Evolutionary conservation across 257 asterid species (phyloP).

Genomic region (Capsicum chinense): DNA sequence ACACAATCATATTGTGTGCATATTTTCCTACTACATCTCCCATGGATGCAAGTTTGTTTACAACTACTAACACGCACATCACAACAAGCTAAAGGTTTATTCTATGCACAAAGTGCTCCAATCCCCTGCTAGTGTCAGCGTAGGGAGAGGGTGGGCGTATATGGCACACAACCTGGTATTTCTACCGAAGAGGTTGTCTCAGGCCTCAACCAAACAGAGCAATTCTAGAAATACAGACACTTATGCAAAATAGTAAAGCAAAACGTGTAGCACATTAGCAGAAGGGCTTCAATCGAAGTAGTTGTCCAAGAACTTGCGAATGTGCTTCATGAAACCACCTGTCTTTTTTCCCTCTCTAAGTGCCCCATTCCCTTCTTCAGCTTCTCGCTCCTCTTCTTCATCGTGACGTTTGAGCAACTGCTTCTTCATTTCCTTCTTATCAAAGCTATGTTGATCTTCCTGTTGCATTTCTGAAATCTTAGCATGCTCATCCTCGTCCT

Average conservation of each 20-base stretch:
- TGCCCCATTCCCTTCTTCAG: background rate
- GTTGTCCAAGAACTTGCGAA: slow-evolving; percentile 59
- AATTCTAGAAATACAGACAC: background rate
- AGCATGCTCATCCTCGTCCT: slow-evolving; percentile 21
- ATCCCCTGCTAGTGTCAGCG: background rate
- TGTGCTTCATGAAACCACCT: slow-evolving; percentile 46
- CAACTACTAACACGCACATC: background rate
- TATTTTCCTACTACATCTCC: slow-evolving; percentile 35
- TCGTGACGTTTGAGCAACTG: slow-evolving; percentile 26
- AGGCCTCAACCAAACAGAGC: slow-evolving; percentile 2
- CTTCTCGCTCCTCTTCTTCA: slow-evolving; percentile 31
- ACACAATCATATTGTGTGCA: slow-evolving; percentile 13
- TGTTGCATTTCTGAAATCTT: background rate
- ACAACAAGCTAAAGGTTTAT: background rate
- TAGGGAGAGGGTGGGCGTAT: background rate
- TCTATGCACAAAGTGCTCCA: slow-evolving; percentile 17
- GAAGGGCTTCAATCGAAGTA: slow-evolving; percentile 7
- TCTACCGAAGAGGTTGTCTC: slow-evolving; percentile 5
- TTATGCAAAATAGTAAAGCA: slow-evolving; percentile 1
- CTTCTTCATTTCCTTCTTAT: slow-evolving; percentile 39
- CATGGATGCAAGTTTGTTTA: slow-evolving; percentile 41
- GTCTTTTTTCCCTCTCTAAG: slow-evolving; percentile 27
- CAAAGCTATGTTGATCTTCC: slow-evolving; percentile 33
- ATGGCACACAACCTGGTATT: slow-evolving; percentile 11
- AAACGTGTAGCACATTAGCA: background rate